Conservation (phyloP, 176 grass and related monocot species). For the Carex cristatella region DNA sequence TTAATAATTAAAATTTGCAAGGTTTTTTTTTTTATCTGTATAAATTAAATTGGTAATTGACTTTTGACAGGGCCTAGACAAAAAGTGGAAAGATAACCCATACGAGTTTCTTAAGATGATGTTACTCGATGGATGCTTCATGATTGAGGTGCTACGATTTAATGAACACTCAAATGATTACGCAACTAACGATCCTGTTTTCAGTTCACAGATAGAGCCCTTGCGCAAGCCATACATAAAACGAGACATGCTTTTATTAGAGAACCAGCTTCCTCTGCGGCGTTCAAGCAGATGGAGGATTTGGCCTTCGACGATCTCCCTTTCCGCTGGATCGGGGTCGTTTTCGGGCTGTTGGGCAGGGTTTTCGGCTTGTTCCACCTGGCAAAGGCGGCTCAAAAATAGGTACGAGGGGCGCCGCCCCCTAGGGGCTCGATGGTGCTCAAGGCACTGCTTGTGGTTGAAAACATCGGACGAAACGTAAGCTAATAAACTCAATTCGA, state of each 20-base stretch:
- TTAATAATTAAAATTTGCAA: background rate
- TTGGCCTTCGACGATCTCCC: too few species aligned
- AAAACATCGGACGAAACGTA: background rate
- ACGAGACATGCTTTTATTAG: conserved; percentile 33
- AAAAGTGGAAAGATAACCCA: background rate
- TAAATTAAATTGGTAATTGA: background rate
- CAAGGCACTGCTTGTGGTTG: background rate
- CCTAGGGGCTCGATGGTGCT: too few species aligned
- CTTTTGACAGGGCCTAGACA: background rate
- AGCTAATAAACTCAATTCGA: background rate
- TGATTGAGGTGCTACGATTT: background rate
- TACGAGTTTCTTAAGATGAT: background rate
- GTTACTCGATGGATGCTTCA: conserved; percentile 5
- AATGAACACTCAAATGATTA: background rate
- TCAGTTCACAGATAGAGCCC: background rate
- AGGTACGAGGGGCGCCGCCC: too few species aligned
- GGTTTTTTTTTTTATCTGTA: background rate
- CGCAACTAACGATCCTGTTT: conserved; percentile 1
- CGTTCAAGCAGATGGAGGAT: too few species aligned
- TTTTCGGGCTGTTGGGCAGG: too few species aligned
- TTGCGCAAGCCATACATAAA: conserved; percentile 15
- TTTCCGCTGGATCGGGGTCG: too few species aligned
- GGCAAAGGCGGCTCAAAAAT: too few species aligned
- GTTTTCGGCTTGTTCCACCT: too few species aligned
- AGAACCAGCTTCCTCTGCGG: conserved; percentile 38